phyloP scores from a whole-genome alignment of 148 eudicot genomes.

The Silene conica region DNA sequence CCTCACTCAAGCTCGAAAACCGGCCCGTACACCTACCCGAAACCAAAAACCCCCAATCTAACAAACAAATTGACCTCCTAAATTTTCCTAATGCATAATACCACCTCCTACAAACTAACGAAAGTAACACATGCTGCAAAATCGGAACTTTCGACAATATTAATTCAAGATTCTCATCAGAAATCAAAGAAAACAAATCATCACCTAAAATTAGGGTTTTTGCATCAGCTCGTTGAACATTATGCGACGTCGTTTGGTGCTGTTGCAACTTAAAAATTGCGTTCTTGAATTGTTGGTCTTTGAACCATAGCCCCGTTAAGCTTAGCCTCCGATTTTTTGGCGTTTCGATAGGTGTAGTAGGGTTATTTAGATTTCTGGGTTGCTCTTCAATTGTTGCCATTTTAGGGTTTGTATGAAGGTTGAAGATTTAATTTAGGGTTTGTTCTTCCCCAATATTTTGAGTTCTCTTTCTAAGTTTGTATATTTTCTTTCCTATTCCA shows the following conservation, averaged over 20 bases:
- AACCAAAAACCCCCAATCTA: constrained; percentile 78
- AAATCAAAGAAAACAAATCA: constrained; percentile 40
- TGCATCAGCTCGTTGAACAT: neutral
- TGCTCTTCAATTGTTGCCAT: constrained; percentile 37
- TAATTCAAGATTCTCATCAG: constrained; percentile 8
- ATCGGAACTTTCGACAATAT: constrained; percentile 44
- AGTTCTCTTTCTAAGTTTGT: neutral
- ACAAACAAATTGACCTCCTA: constrained; percentile 46
- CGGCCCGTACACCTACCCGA: constrained; percentile 58
- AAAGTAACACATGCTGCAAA: constrained; percentile 37
- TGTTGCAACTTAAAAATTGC: constrained; percentile 48
- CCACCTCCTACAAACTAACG: constrained; percentile 79
- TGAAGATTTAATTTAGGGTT: constrained; percentile 25
- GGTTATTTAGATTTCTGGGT: constrained; percentile 19
- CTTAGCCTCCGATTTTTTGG: constrained; percentile 34
- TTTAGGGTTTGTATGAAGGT: neutral
- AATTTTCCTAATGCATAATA: constrained; percentile 40
- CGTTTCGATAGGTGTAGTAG: constrained; percentile 22
- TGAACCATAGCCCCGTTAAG: constrained; percentile 47
- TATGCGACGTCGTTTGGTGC: constrained; percentile 23
- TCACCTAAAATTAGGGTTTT: constrained; percentile 17
- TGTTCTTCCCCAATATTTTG: constrained; percentile 15
- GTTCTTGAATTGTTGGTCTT: constrained; percentile 46
- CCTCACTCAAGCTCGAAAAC: constrained; percentile 55
- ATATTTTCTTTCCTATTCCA: constrained; percentile 19